These are phyloP conservation scores for Lyophyllum atratum DNA, from an alignment of 768 basidiomycete genomes.

Conservation along the genomic window DNA sequence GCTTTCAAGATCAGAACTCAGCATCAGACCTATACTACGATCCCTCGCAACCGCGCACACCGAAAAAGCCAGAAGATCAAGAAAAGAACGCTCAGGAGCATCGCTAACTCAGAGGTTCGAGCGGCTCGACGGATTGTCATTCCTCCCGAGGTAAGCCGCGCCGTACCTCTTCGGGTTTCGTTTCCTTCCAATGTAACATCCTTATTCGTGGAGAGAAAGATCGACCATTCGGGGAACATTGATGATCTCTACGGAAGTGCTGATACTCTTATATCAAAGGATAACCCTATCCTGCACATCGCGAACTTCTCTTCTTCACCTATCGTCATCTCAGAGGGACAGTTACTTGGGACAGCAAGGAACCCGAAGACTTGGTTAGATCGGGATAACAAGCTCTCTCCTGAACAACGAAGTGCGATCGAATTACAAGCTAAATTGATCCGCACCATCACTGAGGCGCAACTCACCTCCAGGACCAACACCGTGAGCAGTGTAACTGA, in stretches of 20 bases:
- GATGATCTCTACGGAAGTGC: conserved; percentile 5
- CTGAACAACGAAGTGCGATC: neutral
- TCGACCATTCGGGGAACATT: conserved; percentile 1
- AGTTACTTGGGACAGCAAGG: conserved; percentile 9
- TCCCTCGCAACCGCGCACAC: neutral
- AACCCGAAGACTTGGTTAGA: conserved; percentile 20
- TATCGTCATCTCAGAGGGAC: too few relatives aligned
- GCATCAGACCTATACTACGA: neutral
- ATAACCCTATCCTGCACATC: too few relatives aligned
- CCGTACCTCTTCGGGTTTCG: too few relatives aligned
- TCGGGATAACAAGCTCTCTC: neutral
- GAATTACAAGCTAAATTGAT: neutral
- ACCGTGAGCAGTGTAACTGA: neutral
- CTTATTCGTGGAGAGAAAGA: conserved; percentile 15
- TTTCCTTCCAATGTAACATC: too few relatives aligned
- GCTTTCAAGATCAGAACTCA: neutral
- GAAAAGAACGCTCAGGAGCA: neutral
- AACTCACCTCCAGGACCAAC: neutral
- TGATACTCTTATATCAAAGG: too few relatives aligned
- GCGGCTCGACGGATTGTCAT: conserved; percentile 4
- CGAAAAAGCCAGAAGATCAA: neutral
- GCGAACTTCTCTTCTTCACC: too few relatives aligned
- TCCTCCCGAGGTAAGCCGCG: conserved; percentile 10
- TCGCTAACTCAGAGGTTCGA: conserved; percentile 1
- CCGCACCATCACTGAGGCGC: neutral